Evolutionary conservation across 768 basidiomycete genomes (phyloP).

Genomic region (Calocybe gangraenosa): DNA sequence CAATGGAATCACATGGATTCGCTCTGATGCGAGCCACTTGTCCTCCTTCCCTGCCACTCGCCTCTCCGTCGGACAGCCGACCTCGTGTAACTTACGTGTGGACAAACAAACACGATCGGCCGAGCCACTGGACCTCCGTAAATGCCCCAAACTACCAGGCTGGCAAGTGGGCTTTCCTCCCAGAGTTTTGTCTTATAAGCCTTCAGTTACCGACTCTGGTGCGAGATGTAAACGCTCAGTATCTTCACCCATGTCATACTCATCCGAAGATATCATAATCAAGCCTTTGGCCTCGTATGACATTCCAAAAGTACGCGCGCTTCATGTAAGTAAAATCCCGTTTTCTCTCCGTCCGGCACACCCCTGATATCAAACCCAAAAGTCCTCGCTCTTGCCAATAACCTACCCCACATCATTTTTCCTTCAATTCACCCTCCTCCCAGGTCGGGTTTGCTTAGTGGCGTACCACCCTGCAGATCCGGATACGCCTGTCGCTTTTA

Average conservation of each 20-base stretch:
- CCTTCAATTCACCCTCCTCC: conserved; percentile 41
- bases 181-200: conserved; percentile 1
- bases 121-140: conserved; percentile 7
- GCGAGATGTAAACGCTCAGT: conserved; percentile 1
- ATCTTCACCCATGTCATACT: conserved; percentile 10
- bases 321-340: conserved; percentile 34
- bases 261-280: conserved; percentile 22
- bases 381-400: conserved; percentile 36
- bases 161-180: neutral
- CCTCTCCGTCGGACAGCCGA: conserved; percentile 13
- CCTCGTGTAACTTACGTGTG: too few species aligned
- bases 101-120: neutral
- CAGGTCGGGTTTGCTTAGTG: conserved; percentile 36
- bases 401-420: conserved; percentile 40
- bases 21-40: conserved; percentile 4
- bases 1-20: conserved; percentile 13
- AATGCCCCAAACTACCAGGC: neutral
- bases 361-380: neutral
- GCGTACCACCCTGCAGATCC: conserved; percentile 28
- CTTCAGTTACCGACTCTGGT: neutral
- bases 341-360: conserved; percentile 5
- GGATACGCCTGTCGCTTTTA: conserved; percentile 34
- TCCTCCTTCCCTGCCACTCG: conserved; percentile 2
- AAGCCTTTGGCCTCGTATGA: conserved; percentile 31
- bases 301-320: conserved; percentile 28